Conservation (phyloP, 225 moss, liverwort and hornwort species). For the Climacium dendroides region DNA sequence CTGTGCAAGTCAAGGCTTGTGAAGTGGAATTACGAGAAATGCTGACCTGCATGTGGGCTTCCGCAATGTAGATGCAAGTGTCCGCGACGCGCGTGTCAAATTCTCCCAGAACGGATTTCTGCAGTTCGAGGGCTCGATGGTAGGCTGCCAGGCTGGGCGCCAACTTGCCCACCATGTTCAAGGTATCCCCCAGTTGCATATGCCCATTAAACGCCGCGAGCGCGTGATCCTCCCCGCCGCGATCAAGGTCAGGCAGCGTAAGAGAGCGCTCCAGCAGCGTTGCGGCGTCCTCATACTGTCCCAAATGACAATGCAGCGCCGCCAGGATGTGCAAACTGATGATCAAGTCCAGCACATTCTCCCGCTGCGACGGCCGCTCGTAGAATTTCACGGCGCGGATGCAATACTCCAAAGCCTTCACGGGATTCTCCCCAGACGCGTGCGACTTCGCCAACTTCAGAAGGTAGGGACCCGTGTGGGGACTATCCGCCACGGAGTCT, state of each 20-base stretch:
- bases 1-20: not conserved
- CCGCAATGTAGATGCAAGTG: constrained; percentile 80
- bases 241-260: constrained; percentile 5
- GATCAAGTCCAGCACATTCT: constrained; percentile 23
- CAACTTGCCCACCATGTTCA: constrained; percentile 22
- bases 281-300: constrained; percentile 37
- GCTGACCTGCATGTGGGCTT: constrained; percentile 78
- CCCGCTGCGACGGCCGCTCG: not conserved
- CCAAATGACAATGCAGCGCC: constrained; percentile 29
- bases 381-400: constrained; percentile 45
- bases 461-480: constrained; percentile 30
- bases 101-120: constrained; percentile 68
- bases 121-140: constrained; percentile 58
- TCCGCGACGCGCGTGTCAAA: constrained; percentile 67
- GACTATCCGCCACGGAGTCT: constrained; percentile 22
- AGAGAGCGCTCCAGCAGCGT: constrained; percentile 24
- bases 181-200: constrained; percentile 44
- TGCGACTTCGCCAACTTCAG: constrained; percentile 31
- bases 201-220: constrained; percentile 26
- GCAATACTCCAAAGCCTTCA: constrained; percentile 33
- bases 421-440: constrained; percentile 41
- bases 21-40: not conserved
- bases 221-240: constrained; percentile 27
- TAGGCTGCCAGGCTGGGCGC: constrained; percentile 48
- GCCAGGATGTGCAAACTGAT: constrained; percentile 38